Conservation (phyloP, 2,329 filamentous ascomycete genomes). For the Colletotrichum lentis region DNA sequence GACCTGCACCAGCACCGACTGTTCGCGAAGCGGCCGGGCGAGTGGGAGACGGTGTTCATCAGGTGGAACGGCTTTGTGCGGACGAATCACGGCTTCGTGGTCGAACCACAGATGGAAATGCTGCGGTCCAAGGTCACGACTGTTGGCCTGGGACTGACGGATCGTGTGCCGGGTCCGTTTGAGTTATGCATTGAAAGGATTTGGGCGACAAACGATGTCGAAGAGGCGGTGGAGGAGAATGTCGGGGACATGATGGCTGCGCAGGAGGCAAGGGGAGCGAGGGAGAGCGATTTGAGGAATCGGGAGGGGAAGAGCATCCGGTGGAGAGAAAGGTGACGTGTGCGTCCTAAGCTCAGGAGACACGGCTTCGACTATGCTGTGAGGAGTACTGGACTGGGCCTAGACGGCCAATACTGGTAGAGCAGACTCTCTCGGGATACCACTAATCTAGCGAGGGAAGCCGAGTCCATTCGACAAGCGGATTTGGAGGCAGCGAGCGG, state of each 20-base stretch:
- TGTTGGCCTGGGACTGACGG: constrained; percentile 87
- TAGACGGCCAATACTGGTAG: background rate
- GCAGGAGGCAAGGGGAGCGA: constrained; percentile 24
- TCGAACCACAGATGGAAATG: constrained; percentile 92
- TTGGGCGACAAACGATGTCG: constrained; percentile 81
- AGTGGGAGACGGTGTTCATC: constrained; percentile 96
- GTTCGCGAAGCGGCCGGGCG: constrained; percentile 77
- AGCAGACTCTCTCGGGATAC: background rate
- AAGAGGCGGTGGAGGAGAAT: constrained; percentile 39
- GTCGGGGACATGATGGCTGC: constrained; percentile 36
- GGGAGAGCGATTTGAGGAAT: constrained; percentile 48
- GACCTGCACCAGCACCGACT: constrained; percentile 95
- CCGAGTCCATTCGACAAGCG: background rate
- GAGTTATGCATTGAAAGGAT: constrained; percentile 85
- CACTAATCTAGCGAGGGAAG: background rate
- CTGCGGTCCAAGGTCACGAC: constrained; percentile 85
- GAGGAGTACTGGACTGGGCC: background rate
- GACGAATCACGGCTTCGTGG: constrained; percentile 89
- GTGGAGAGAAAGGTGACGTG: constrained; percentile 42
- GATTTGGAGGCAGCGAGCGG: background rate
- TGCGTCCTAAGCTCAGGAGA: background rate
- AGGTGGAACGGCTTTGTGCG: constrained; percentile 93
- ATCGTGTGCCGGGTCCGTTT: constrained; percentile 87
- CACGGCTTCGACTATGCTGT: background rate
- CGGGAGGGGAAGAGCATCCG: constrained; percentile 50